Evolutionary conservation across 139 green algal species (phyloP).

Genomic region (Micromonas commoda): DNA sequence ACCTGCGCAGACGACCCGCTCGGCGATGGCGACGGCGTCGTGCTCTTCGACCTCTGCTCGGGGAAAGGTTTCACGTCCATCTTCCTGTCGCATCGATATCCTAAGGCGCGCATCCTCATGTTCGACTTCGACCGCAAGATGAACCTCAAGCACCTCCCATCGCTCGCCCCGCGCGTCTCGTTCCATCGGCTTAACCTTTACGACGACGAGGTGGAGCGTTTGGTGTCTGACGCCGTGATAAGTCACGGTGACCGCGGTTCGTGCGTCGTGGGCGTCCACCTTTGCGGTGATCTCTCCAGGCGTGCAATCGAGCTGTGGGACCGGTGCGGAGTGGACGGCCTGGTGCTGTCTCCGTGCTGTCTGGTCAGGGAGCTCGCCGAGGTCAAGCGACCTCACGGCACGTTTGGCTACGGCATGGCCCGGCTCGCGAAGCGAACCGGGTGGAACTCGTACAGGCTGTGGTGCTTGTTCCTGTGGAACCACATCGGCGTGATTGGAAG

Average conservation of each 20-base stretch:
- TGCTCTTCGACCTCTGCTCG: slow-evolving; percentile 16
- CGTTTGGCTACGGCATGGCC: slow-evolving; percentile 3
- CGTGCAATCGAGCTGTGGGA: slow-evolving; percentile 26
- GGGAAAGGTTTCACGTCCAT: slow-evolving; percentile 23
- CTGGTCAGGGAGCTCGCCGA: neutral
- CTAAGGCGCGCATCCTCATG: slow-evolving; percentile 6
- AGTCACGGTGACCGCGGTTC: neutral
- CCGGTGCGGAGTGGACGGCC: neutral
- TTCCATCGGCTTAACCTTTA: neutral
- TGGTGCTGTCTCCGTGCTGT: slow-evolving; percentile 28
- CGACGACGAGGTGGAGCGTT: neutral
- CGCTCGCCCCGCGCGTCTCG: neutral
- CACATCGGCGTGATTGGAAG: neutral
- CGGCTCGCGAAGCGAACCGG: no score
- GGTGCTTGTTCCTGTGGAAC: neutral
- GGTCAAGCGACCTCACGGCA: neutral
- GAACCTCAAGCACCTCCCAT: neutral
- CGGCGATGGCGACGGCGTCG: neutral
- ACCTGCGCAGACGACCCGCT: neutral
- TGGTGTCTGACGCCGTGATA: neutral
- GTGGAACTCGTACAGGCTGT: neutral
- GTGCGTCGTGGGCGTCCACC: slow-evolving; percentile 22
- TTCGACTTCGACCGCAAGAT: slow-evolving; percentile 16
- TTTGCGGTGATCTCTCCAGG: slow-evolving; percentile 17
- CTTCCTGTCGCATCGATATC: neutral